Evolutionary conservation across 805 yeast genomes (phyloP).

Genomic region (Wickerhamomyces chambardii): DNA sequence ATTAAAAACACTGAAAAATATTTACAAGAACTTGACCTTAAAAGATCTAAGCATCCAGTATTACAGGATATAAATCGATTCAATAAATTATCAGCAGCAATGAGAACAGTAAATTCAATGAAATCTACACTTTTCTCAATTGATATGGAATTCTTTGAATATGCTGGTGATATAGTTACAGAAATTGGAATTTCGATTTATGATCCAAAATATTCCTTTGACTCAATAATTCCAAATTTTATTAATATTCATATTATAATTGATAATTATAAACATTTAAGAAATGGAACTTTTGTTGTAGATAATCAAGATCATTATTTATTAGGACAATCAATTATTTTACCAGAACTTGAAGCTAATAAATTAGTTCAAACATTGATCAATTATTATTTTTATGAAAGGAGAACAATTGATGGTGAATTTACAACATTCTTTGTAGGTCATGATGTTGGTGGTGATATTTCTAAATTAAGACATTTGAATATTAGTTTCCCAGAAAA

Average conservation of each 20-base stretch:
- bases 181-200: constrained; percentile 51
- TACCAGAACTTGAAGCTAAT: constrained; percentile 27
- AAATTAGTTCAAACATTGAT: constrained; percentile 32
- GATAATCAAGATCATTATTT: constrained; percentile 42
- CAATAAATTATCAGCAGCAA: constrained; percentile 1
- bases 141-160: constrained; percentile 53
- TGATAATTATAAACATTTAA: constrained; percentile 28
- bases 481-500: constrained; percentile 37
- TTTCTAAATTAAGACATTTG: constrained; percentile 36
- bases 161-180: constrained; percentile 30
- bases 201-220: constrained; percentile 39
- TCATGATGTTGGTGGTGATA: constrained; percentile 47
- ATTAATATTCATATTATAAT: constrained; percentile 35
- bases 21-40: no score
- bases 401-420: constrained; percentile 15
- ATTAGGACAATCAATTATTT: constrained; percentile 37
- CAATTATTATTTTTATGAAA: constrained; percentile 29
- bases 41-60: constrained; percentile 12
- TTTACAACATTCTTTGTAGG: constrained; percentile 41
- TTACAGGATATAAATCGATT: constrained; percentile 3
- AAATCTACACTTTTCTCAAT: constrained; percentile 24
- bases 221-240: constrained; percentile 29
- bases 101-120: constrained; percentile 6
- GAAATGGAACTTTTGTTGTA: constrained; percentile 46
- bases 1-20: no score